Evolutionary conservation across 306 rosid species (phyloP), one percentile per base, ranked within the genome.

Genomic region (Fragaria ananassa): DNA sequence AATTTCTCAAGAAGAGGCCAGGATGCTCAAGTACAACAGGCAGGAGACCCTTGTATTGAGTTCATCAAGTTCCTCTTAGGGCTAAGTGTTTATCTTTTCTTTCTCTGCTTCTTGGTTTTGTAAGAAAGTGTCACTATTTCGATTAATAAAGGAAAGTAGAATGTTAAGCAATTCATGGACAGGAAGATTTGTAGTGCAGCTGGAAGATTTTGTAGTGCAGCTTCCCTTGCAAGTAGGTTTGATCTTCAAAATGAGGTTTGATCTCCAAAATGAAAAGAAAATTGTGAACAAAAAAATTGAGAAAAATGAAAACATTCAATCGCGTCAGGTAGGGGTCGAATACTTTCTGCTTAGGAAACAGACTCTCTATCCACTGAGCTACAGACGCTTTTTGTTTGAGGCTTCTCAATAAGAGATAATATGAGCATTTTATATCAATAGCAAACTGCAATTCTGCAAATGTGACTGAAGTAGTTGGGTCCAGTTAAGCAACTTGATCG

Each of bases 21-120:
- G 72, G 31, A 62, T 64, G 73, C 71, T 93, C 8, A 89, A 91
- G 83, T 31, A 51, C 78, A 83, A 76, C 81, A 76, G 84, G 78
- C 82, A 31, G 8, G 80, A 80, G 71, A 61, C 37, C 9, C 64
- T 67, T 23, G 63, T 88, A 35, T 60, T 85, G 54, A 65, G 86
- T n/a, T 82, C 93, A 0, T 51, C 74, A 4, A 10, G 50, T 34
- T 27, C 82, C 5, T 75, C 87, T 2, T 35, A 41, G 64, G 13
- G 12, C 63, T n/a, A 70, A 47, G 46, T 10, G 7, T 9, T 70
- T 50, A 15, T 70, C 46, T 29, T 51, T 1, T 3, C n/a, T 54
- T n/a, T n/a, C 27, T 8, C 45, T 51, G 14, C 23, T 6, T 17
- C 3, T 51, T 51, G 54, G 18, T 51, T 51, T 18, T 6, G 57